Evolutionary conservation across 2,329 filamentous ascomycete species (phyloP).

Genomic region (Pestalotiopsis sp.): DNA sequence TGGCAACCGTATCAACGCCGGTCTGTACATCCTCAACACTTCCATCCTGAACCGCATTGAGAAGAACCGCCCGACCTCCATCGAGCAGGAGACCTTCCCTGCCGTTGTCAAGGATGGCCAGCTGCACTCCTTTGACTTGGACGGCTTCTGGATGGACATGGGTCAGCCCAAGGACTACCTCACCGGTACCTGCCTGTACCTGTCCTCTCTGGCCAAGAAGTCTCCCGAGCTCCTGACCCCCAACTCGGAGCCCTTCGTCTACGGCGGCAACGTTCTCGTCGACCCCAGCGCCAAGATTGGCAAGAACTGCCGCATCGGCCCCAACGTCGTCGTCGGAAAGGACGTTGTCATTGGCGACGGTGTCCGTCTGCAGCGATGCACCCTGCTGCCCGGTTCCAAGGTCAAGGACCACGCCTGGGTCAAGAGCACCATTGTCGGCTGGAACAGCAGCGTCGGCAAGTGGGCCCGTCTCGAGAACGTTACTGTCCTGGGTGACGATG

Average conservation of each 20-base stretch:
- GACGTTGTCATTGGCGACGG: constrained; percentile 92
- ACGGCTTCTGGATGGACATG: constrained; percentile 99
- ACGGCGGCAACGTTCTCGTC: constrained; percentile 94
- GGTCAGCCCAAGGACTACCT: constrained; percentile 99
- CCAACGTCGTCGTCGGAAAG: constrained; percentile 94
- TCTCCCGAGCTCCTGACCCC: constrained; percentile 82
- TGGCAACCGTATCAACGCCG: constrained; percentile 97
- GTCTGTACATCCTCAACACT: constrained; percentile 97
- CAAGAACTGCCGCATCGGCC: constrained; percentile 97
- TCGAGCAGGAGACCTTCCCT: constrained; percentile 99
- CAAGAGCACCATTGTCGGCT: constrained; percentile 97
- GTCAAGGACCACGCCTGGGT: constrained; percentile 99
- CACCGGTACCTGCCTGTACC: constrained; percentile 92
- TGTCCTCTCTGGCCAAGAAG: constrained; percentile 89
- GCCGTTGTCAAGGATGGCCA: constrained; percentile 87
- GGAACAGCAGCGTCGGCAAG: constrained; percentile 94
- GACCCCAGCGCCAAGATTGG: constrained; percentile 94
- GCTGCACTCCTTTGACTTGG: constrained; percentile 93
- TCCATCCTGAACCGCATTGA: constrained; percentile 90
- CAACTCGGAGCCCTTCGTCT: constrained; percentile 74
- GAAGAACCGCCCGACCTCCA: constrained; percentile 86
- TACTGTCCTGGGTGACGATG: constrained; percentile 95
- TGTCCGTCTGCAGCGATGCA: constrained; percentile 90
- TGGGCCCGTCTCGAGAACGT: constrained; percentile 98
- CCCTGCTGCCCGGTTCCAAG: constrained; percentile 85